A percentile compares a stretch with the other conserved stretches of the same genome.
phyloP scores from a whole-genome alignment of 164 flowering plant species.

The Tetrastigma voinierianum region DNA sequence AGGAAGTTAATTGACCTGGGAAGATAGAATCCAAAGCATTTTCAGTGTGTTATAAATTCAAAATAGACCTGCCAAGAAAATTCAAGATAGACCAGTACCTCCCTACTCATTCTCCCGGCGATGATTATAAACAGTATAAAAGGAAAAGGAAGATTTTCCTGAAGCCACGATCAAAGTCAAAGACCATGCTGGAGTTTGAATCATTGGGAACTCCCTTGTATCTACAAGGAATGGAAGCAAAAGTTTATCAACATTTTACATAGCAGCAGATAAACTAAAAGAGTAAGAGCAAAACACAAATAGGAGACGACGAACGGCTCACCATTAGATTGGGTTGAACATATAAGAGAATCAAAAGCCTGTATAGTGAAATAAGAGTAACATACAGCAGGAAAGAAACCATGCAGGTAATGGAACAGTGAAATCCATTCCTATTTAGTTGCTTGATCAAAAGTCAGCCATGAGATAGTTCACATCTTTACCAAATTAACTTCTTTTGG shows the following conservation, averaged over 20 bases:
- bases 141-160: not conserved
- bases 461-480: not conserved
- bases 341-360: not conserved
- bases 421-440: not conserved
- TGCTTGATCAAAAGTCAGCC: not conserved
- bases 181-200: too few species aligned
- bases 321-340: not conserved
- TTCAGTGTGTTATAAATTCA: not conserved
- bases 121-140: not conserved
- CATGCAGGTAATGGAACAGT: not conserved
- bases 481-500: not conserved
- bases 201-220: not conserved
- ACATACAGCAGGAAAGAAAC: not conserved
- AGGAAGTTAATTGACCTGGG: not conserved
- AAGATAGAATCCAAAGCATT: not conserved
- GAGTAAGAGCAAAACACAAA: not conserved
- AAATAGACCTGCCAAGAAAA: not conserved
- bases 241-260: not conserved
- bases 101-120: too few species aligned
- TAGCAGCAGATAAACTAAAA: not conserved
- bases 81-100: not conserved
- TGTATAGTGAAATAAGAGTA: not conserved
- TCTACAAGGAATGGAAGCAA: not conserved
- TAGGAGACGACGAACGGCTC: not conserved
- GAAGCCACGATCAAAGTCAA: not conserved